Evolutionary conservation across 768 basidiomycete species (phyloP), one percentile per base, ranked within the genome.

Genomic region (Suillus tomentosus): DNA sequence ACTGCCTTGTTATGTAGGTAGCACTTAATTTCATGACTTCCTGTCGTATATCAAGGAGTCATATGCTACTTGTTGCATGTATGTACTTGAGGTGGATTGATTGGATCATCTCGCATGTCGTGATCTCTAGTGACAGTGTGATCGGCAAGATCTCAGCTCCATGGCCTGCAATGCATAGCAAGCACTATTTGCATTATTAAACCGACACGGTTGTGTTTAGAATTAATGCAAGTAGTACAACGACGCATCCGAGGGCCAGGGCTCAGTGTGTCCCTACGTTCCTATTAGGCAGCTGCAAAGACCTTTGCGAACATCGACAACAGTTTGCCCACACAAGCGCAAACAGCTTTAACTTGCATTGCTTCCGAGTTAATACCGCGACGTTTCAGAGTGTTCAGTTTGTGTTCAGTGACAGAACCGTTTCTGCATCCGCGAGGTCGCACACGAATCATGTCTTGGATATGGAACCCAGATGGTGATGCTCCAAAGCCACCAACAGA

Each of bases 391-490:
- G 31, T 31, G 31, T 31, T 31, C 31, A 31, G 31, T 31, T 31
- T 6, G 48, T 15, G 13, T 22, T 7, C 24, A 48, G 22, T 50
- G 24, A 14, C 24, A 50, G 48, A 50, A 27, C 27, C 15, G 10
- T 42, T 58, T 58, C 57, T 42, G 31, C 57, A 58, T 27, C 57
- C 39, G 40, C 57, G 57, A 58, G 39, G 22, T 57, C 22, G 15
- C 39, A n/a, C 7, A 5, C 17, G 3, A 45, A 67, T 62, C 64
- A 91, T 90, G 90, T 90, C 88, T 47, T 89, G 88, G 89, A 70
- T 90, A n/a, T 73, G 77, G 70, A 84, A 85, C 72, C 77, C 78
- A 42, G 74, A 72, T 71, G 69, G 81, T 15, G 73, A 78, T 61
- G 69, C 72, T 31, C 73, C 79, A 47, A 72, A 78, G 42, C 78